phyloP scores from a whole-genome alignment of 345 rosid species.

The Psidium guajava region DNA sequence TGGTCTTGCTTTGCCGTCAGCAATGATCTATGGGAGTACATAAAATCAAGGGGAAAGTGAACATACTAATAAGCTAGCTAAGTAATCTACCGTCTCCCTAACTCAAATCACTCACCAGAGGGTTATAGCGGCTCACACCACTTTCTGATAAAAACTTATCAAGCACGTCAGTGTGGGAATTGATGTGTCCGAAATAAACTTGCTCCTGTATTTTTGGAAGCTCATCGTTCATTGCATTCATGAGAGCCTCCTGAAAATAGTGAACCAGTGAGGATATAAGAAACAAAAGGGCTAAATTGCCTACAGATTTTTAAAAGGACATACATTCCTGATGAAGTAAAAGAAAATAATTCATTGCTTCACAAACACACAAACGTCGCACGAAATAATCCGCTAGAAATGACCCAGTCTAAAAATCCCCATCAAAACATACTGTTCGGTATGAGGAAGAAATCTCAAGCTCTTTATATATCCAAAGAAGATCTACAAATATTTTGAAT shows the following conservation, averaged over 20 bases:
- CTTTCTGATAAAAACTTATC: slow-evolving; percentile 79
- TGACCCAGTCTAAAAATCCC: neutral
- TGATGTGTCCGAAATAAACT: slow-evolving; percentile 88
- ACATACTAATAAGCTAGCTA: neutral
- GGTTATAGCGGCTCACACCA: slow-evolving; percentile 89
- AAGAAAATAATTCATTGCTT: neutral
- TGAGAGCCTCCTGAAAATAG: slow-evolving; percentile 64
- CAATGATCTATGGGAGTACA: slow-evolving; percentile 47
- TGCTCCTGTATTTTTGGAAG: slow-evolving; percentile 92
- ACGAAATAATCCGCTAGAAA: neutral
- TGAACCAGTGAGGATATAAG: neutral
- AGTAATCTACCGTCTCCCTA: neutral
- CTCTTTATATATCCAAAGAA: neutral
- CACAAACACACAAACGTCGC: neutral
- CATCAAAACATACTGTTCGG: neutral
- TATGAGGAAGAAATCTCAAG: neutral
- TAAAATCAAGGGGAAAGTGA: neutral
- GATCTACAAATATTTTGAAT: neutral
- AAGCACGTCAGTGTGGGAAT: slow-evolving; percentile 70
- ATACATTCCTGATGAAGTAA: neutral
- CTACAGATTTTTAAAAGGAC: neutral
- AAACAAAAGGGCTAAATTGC: neutral
- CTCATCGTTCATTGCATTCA: slow-evolving; percentile 92
- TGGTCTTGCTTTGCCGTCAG: slow-evolving; percentile 53
- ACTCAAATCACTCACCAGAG: slow-evolving; percentile 42